Evolutionary conservation across 2,329 filamentous ascomycete species (phyloP).

Genomic region (Pseudopyricularia cyperi): DNA sequence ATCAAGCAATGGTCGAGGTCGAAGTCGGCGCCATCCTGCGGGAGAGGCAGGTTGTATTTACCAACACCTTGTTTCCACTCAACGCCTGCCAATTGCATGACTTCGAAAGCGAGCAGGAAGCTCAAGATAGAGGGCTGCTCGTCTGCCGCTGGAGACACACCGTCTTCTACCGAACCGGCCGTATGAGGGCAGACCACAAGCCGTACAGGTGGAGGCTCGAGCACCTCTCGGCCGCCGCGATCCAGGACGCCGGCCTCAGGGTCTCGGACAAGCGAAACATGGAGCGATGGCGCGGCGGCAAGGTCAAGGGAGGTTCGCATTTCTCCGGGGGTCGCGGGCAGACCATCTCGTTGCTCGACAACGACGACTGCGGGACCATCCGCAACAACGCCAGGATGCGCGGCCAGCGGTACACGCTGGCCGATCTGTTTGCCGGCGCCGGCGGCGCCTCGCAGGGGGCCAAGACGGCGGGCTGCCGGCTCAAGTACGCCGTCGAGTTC

Average conservation of each 20-base stretch:
- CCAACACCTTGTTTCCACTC: conserved; percentile 37
- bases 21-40: conserved; percentile 19
- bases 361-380: not conserved
- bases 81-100: conserved; percentile 13
- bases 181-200: conserved; percentile 19
- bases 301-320: conserved; percentile 24
- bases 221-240: conserved; percentile 16
- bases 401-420: conserved; percentile 47
- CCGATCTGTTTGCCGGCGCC: conserved; percentile 61
- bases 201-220: conserved; percentile 21
- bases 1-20: conserved; percentile 30
- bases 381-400: conserved; percentile 1
- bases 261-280: conserved; percentile 17
- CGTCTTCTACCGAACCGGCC: conserved; percentile 14
- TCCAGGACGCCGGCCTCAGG: conserved; percentile 8
- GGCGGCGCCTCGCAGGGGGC: conserved; percentile 61
- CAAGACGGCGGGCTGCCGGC: conserved; percentile 36
- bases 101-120: conserved; percentile 9
- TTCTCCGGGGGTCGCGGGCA: conserved; percentile 13
- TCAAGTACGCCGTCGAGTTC: conserved; percentile 53
- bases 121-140: conserved; percentile 21
- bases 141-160: conserved; percentile 39
- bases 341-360: conserved; percentile 12
- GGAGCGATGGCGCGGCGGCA: conserved; percentile 24
- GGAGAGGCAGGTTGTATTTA: conserved; percentile 33